A percentile compares a stretch with the other conserved stretches of the same genome.
Evolutionary conservation across 768 basidiomycete genomes (phyloP).

Genomic region (Stropharia rugosoannulata): DNA sequence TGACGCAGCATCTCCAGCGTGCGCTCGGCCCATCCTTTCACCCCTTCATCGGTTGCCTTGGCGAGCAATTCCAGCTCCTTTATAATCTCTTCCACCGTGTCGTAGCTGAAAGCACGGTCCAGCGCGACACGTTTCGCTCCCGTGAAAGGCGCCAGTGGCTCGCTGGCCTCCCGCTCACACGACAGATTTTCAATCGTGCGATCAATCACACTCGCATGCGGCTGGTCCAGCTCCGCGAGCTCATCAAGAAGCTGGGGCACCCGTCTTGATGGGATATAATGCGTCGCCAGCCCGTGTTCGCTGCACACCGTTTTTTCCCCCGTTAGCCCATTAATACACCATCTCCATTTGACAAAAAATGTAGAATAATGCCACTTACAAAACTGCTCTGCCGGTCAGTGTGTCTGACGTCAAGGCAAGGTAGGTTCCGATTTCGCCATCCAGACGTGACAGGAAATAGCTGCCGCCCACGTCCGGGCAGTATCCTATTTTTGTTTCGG

Average conservation of each 20-base stretch:
- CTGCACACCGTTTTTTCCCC: slow-evolving; percentile 35
- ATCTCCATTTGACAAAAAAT: slow-evolving; percentile 1
- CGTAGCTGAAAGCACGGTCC: slow-evolving; percentile 73
- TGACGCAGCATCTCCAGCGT: slow-evolving; percentile 62
- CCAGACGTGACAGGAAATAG: slow-evolving; percentile 85
- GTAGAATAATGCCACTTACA: slow-evolving; percentile 50
- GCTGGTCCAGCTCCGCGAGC: slow-evolving; percentile 56
- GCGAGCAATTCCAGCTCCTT: slow-evolving; percentile 47
- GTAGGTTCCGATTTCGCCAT: slow-evolving; percentile 94
- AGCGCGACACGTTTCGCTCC: slow-evolving; percentile 74
- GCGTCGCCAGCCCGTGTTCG: slow-evolving; percentile 92
- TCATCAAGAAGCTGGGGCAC: slow-evolving; percentile 70
- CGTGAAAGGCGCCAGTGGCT: slow-evolving; percentile 49
- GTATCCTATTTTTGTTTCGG: slow-evolving; percentile 91
- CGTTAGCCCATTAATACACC: slow-evolving; percentile 5
- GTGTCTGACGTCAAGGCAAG: slow-evolving; percentile 79
- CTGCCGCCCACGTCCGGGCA: slow-evolving; percentile 92
- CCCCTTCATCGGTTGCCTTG: slow-evolving; percentile 35
- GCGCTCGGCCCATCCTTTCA: slow-evolving; percentile 72
- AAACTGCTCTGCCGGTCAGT: slow-evolving; percentile 78
- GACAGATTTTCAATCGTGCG: slow-evolving; percentile 71
- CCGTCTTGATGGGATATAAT: slow-evolving; percentile 80
- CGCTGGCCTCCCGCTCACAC: slow-evolving; percentile 62
- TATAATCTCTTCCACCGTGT: slow-evolving; percentile 73
- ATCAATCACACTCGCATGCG: slow-evolving; percentile 37